Evolutionary conservation across 2,329 filamentous ascomycete species (phyloP).

Genomic region (Colletotrichum caudatum): DNA sequence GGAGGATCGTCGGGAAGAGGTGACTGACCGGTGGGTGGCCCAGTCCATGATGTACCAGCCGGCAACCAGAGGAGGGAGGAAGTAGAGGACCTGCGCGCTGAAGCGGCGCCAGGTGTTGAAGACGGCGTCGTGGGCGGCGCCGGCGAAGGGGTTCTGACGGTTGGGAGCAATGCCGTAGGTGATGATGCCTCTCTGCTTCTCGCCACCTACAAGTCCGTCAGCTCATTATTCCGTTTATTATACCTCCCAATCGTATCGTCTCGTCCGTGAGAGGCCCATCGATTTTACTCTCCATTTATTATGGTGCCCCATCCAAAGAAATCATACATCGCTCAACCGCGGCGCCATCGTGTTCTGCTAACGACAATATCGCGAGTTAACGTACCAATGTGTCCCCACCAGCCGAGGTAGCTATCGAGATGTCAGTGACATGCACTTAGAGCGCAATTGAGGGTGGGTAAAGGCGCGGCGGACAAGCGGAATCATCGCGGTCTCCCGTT

Average conservation of each 20-base stretch:
- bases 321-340: constrained; percentile 13
- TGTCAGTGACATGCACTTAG: constrained; percentile 42
- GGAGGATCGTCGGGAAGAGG: not conserved
- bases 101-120: constrained; percentile 96
- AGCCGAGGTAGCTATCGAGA: constrained; percentile 73
- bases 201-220: constrained; percentile 58
- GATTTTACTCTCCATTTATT: not conserved
- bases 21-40: constrained; percentile 86
- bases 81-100: constrained; percentile 88
- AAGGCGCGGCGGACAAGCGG: not conserved
- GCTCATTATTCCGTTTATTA: not conserved
- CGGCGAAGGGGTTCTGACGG: constrained; percentile 88
- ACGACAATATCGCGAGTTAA: not conserved
- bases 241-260: not conserved
- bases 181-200: constrained; percentile 73
- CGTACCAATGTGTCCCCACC: constrained; percentile 80
- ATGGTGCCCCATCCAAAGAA: not conserved
- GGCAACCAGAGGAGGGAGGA: constrained; percentile 80
- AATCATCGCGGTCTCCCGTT: not conserved
- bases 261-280: not conserved
- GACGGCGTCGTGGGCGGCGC: constrained; percentile 81
- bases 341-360: constrained; percentile 8
- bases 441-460: constrained; percentile 10
- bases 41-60: constrained; percentile 90
- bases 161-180: constrained; percentile 85